phyloP scores from a whole-genome alignment of 352 stramenopile species.

The Phytophthora europaea region DNA sequence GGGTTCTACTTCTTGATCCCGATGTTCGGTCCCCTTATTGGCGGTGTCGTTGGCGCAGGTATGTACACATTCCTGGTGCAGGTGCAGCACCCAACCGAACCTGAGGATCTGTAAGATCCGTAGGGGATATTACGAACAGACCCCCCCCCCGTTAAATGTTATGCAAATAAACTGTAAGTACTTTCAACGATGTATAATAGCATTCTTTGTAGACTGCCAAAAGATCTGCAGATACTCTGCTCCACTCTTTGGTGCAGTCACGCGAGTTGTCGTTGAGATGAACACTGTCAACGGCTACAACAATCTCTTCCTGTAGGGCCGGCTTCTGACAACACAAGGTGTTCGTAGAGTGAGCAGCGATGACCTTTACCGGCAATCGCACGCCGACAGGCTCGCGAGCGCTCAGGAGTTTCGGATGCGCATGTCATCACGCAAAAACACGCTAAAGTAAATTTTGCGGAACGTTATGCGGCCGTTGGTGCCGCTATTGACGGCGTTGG shows the following conservation, averaged over 20 bases:
- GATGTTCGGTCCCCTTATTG: slow-evolving; percentile 57
- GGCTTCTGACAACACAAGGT: not conserved
- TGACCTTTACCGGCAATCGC: too few species aligned
- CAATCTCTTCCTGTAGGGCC: too few species aligned
- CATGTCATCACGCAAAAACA: not conserved
- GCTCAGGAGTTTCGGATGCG: not conserved
- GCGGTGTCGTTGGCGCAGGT: slow-evolving; percentile 50
- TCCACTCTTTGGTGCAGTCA: not conserved
- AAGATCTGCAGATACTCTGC: too few species aligned
- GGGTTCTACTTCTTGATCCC: slow-evolving; percentile 71
- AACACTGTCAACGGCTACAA: not conserved
- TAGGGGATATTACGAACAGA: not conserved
- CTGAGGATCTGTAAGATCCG: not conserved
- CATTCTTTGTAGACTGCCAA: too few species aligned
- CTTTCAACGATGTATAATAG: too few species aligned
- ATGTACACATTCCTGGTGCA: slow-evolving; percentile 64
- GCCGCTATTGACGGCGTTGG: slow-evolving; percentile 9
- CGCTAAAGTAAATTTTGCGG: slow-evolving; percentile 1
- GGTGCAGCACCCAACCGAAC: slow-evolving; percentile 56
- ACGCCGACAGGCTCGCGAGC: not conserved
- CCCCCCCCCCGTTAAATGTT: not conserved
- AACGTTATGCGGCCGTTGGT: slow-evolving; percentile 4
- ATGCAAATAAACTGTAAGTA: not conserved
- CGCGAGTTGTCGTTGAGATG: not conserved
- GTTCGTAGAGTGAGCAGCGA: not conserved